Evolutionary conservation across 2,329 filamentous ascomycete genomes (phyloP).

Genomic region (Emericellopsis cladophorae): DNA sequence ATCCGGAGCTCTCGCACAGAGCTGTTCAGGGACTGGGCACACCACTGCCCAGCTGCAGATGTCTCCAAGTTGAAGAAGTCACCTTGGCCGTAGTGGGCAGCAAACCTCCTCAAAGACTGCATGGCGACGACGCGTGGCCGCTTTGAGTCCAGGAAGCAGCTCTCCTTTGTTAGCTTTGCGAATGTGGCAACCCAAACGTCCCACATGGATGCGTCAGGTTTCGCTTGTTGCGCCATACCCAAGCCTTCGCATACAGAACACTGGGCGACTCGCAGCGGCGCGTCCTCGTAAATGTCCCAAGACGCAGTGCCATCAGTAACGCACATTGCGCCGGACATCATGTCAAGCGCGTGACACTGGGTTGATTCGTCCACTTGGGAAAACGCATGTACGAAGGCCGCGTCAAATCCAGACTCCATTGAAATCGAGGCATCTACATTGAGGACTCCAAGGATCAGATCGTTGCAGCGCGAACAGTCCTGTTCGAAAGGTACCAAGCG

Average conservation of each 20-base stretch:
- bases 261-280: too few species aligned
- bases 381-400: conserved; percentile 18
- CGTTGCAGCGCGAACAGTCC: too few species aligned
- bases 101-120: conserved; percentile 55
- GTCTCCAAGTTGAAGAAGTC: conserved; percentile 53
- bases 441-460: too few species aligned
- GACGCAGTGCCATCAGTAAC: conserved; percentile 4
- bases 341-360: conserved; percentile 25
- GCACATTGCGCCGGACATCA: conserved; percentile 35
- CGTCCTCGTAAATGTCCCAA: too few species aligned
- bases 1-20: conserved; percentile 77
- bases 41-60: conserved; percentile 65
- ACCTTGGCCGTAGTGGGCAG: conserved; percentile 49
- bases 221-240: not conserved
- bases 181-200: conserved; percentile 15
- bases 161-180: conserved; percentile 27
- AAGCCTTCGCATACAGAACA: conserved; percentile 11
- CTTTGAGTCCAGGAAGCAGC: conserved; percentile 38
- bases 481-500: too few species aligned
- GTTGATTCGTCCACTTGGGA: conserved; percentile 29
- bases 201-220: not conserved
- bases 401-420: conserved; percentile 9
- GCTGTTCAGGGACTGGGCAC: conserved; percentile 68
- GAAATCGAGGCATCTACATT: too few species aligned
- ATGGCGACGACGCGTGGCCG: conserved; percentile 57